phyloP scores from a whole-genome alignment of 2,329 filamentous ascomycete species.

The Colletotrichum navitas region DNA sequence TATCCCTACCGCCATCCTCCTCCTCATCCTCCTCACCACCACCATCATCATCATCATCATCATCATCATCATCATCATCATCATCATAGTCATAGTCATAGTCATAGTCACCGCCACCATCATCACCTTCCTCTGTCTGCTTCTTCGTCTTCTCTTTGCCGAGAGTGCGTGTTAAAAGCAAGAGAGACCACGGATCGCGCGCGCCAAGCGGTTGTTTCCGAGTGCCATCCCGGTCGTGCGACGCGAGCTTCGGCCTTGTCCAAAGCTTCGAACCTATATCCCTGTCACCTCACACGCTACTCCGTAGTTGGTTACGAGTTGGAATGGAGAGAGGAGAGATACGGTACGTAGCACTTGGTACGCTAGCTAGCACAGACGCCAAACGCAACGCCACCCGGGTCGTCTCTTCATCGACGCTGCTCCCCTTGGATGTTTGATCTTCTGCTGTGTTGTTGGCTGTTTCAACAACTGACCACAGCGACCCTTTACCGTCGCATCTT shows the following conservation, averaged over 20 bases:
- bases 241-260: slow-evolving; percentile 40
- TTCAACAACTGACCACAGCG: slow-evolving; percentile 35
- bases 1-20: no score
- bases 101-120: background rate
- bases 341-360: background rate
- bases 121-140: background rate
- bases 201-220: slow-evolving; percentile 41
- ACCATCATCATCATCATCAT: no score
- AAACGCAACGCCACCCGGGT: slow-evolving; percentile 6
- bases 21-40: no score
- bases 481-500: slow-evolving; percentile 10
- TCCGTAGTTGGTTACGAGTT: background rate
- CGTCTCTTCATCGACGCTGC: slow-evolving; percentile 15
- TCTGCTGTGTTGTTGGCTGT: slow-evolving; percentile 22
- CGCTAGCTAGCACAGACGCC: background rate
- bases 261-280: slow-evolving; percentile 34
- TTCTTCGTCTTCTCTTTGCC: background rate
- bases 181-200: slow-evolving; percentile 35
- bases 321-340: background rate
- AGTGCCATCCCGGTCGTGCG: slow-evolving; percentile 36
- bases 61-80: no score
- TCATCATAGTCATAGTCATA: no score
- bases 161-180: background rate
- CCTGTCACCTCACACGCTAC: slow-evolving; percentile 15
- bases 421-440: slow-evolving; percentile 39